Conservation (phyloP, 2,329 filamentous ascomycete genomes). For the Exophiala mesophila region DNA sequence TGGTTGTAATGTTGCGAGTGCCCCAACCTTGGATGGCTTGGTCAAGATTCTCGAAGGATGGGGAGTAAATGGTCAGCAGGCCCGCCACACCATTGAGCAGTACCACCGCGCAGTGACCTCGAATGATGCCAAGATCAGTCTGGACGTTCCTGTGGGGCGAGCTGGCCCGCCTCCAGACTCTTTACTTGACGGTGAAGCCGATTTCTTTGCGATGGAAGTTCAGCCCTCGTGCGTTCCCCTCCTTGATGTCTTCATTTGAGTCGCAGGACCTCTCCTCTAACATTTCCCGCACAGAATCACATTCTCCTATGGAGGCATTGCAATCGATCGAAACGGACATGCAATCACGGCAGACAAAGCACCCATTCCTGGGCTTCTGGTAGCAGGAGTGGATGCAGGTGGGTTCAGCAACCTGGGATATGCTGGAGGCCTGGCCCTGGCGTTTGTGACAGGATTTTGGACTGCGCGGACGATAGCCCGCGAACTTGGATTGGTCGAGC, state of each 20-base stretch:
- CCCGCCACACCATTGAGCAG: constrained; percentile 23
- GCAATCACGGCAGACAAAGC: constrained; percentile 27
- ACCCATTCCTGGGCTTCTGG: constrained; percentile 25
- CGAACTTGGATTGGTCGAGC: constrained; percentile 22
- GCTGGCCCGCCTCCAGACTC: constrained; percentile 18
- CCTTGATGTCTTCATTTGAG: too few species aligned
- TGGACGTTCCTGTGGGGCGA: constrained; percentile 23
- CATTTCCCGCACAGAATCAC: constrained; percentile 29
- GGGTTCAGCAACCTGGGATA: constrained; percentile 30
- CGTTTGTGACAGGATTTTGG: constrained; percentile 30
- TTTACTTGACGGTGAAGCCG: constrained; percentile 27
- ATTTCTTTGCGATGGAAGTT: constrained; percentile 29
- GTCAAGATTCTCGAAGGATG: constrained; percentile 22
- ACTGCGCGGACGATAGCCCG: constrained; percentile 22
- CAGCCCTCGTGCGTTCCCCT: constrained; percentile 31
- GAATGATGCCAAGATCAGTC: constrained; percentile 6
- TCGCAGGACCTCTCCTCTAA: too few species aligned
- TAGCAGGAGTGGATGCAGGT: constrained; percentile 30
- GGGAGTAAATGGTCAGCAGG: constrained; percentile 24
- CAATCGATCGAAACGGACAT: constrained; percentile 25
- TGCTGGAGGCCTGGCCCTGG: constrained; percentile 28
- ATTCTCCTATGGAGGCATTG: constrained; percentile 30
- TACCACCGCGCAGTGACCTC: constrained; percentile 23
- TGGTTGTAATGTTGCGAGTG: constrained; percentile 28
- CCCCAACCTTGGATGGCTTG: constrained; percentile 20